Evolutionary conservation across 805 yeast species (phyloP), one percentile per base, ranked within the genome.

Genomic region (Maudiozyma turicensis): DNA sequence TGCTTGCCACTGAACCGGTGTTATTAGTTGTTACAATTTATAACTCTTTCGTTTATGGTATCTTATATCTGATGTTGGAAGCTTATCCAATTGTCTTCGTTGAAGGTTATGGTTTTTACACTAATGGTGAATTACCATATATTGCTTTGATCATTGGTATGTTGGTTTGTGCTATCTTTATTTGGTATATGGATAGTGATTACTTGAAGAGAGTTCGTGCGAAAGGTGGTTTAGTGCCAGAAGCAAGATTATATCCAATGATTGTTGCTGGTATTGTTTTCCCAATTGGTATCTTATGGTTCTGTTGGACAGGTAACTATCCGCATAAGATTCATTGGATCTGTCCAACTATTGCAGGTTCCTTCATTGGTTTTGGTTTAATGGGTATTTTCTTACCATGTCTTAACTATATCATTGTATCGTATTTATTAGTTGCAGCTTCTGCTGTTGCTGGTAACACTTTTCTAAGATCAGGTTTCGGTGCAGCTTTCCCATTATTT

Each of bases 251-350:
- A 51, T 78, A 81, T 13, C 81, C 89, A 29, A 78, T 87, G 84
- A 77, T 86, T 68, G 63, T 75, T 41, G 90, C 95, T 32, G 80
- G 82, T 32, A 54, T 86, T 48, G 60, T 75, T 8, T 86, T 88
- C 71, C 84, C 95, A 30, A 71, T 79, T 49, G 96, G 96, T 47
- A 70, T 88, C 52, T 73, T 88, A 58, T 85, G 95, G 95, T 73
- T 89, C 63, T 78, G 86, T 48, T 89, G 96, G 96, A 72, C 91
- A 6, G 96, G 96, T 60, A 76, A 78, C 54, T 89, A 82, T 66
- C 82, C 77, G 42, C 66, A 81, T 33, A 66, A 67, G 45, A 78
- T 86, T 37, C 95, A 83, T 61, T 89, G 93, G 91, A 82, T 81
- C 58, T 85, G 78, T 13, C 93, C 95, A 38, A 75, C 84, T 2